Percentiles rank a stretch among this genome's conserved stretches.
phyloP scores from a whole-genome alignment of 2,329 filamentous ascomycete genomes.

The Kalmusia sp. region DNA sequence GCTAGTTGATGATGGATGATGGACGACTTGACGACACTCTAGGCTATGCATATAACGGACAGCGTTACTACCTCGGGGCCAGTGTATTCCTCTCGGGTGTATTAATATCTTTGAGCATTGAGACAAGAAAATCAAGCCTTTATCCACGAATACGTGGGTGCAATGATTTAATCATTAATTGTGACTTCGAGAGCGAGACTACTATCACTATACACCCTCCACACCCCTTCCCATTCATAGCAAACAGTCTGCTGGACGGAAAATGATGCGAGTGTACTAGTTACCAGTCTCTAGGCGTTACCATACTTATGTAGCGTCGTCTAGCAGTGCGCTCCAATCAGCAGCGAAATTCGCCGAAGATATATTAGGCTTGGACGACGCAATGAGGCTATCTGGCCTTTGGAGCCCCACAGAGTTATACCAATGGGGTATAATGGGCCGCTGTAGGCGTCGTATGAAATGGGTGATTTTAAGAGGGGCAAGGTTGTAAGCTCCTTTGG shows the following conservation, averaged over 20 bases:
- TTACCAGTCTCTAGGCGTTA: not conserved
- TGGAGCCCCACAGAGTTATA: not conserved
- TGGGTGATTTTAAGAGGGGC: not conserved
- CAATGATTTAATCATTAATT: too few species aligned
- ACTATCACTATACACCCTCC: too few species aligned
- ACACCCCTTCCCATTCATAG: too few species aligned
- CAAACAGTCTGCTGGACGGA: too few species aligned
- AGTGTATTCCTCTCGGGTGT: not conserved
- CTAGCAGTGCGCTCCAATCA: conserved; percentile 14
- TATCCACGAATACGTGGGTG: too few species aligned
- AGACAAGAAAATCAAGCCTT: not conserved
- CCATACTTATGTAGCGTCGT: not conserved
- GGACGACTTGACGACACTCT: conserved; percentile 8
- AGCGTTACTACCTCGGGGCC: not conserved
- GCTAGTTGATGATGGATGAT: not conserved
- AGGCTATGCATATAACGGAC: not conserved
- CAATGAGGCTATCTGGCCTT: conserved; percentile 18
- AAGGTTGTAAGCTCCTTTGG: not conserved
- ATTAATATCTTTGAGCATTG: too few species aligned
- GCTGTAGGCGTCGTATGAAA: not conserved
- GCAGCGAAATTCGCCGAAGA: conserved; percentile 6
- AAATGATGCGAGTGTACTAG: not conserved
- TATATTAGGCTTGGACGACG: not conserved
- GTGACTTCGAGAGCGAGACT: not conserved
- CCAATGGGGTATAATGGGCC: not conserved